Base-by-base conservation (phyloP, 306 rosid species). In the Prinsepia uniflora region DNA sequence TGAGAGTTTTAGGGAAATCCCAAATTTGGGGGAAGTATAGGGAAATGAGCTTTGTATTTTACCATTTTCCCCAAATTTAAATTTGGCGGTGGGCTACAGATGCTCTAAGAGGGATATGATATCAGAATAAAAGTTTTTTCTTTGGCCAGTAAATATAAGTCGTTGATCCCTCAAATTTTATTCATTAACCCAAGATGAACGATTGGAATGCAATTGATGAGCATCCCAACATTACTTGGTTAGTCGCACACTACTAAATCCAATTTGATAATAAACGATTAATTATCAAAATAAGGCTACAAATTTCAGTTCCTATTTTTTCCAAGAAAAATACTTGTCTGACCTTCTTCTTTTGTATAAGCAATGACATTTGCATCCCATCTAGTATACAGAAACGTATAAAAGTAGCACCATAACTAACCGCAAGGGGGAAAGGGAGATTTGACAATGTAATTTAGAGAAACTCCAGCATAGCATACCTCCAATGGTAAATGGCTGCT, bases 401-500 rank as follows among this genome's bases (percentile, higher is more conserved):
- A 18, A 56, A 42, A 24, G 0, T 1, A 19, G 10, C 19, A 46
- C 4, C 20, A 36, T 46, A 50, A n/a, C 20, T 30, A 41, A 52
- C n/a, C 20, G 5, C 52, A 10, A 18, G 39, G 10, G 40, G 24
- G 61, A 61, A 39, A 39, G 41, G 14, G 8, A 15, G 34, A 30
- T 45, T 69, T 42, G 6, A 20, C 1, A 40, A 17, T 24, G 3
- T 15, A 40, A 47, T 11, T 17, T 17, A 61, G 45, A 67, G 10
- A 75, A 24, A 30, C 11, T 42, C 48, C 5, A 63, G 43, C 40
- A 34, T 47, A 60, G 45, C 62, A 79, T 86, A 89, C 99, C 99
- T 83, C 97, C 99, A 53, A 95, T 89, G 17, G 97, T 66, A 79
- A 95, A 95, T 48, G 97, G 96, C 75, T 88, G 96, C 68, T 95